Evolutionary conservation across 306 rosid species (phyloP).

Genomic region (Cicer chorassanicum): DNA sequence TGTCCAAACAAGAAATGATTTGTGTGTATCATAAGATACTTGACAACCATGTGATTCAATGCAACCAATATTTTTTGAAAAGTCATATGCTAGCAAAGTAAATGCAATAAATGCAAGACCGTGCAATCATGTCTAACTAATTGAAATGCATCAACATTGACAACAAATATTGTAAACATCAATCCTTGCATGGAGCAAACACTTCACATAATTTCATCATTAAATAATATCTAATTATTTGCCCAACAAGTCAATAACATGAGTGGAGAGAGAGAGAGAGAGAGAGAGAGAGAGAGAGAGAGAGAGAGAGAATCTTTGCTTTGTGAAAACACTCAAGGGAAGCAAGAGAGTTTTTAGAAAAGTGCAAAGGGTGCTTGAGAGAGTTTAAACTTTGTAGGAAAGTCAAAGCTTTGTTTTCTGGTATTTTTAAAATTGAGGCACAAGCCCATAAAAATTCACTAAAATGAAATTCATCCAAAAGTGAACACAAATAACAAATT

Average conservation of each 20-base stretch:
- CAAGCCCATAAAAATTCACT: not conserved
- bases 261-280: not conserved
- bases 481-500: conserved; percentile 16
- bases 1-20: not conserved
- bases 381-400: conserved; percentile 20
- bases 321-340: conserved; percentile 4
- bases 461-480: conserved; percentile 5
- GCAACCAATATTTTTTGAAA: conserved; percentile 20
- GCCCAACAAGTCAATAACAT: conserved; percentile 19
- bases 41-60: not conserved
- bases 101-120: conserved; percentile 18
- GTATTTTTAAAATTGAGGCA: conserved; percentile 3
- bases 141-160: conserved; percentile 32
- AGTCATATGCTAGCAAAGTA: not conserved
- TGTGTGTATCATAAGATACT: not conserved
- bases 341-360: conserved; percentile 23
- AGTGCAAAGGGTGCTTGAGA: conserved; percentile 25
- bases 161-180: conserved; percentile 21
- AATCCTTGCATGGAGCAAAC: not conserved
- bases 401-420: not conserved
- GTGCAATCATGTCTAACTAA: not conserved
- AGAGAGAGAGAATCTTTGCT: not conserved
- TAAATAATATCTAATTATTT: conserved; percentile 10
- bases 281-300: not conserved
- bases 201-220: conserved; percentile 3